Evolutionary conservation across 495 filamentous ascomycete genomes (phyloP), one percentile per base, ranked within the genome.

Genomic region (Hapsidospora chrysogenum): DNA sequence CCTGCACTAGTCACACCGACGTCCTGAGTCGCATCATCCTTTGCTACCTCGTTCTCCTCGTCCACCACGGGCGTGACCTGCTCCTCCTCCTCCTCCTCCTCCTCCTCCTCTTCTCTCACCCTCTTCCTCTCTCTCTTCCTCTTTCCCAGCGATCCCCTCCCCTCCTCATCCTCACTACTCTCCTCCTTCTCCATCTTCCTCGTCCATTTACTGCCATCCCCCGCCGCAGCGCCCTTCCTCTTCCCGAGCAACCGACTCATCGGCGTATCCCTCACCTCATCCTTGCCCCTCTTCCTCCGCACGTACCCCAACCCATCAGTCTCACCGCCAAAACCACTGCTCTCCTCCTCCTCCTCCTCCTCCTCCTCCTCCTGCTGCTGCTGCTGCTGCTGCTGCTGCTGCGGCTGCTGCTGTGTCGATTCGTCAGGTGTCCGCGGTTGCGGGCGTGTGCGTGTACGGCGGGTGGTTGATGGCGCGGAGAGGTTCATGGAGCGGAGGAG

Each of bases 271-370:
- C 52, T 42, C 35, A 61, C 41, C 16, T 19, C n/a, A n/a, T n/a
- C 18, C 16, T 14, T 40, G 20, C 5, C 29, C 32, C 19, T 40
- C 28, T 17, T 31, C 22, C 17, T 40, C 36, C 31, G 35, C 29
- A 21, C 13, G 32, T 59, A 58, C 14, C 73, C 66, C 26, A 72
- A 44, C 31, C 66, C 63, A 17, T 68, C 60, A 37, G 74, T 54
- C n/a, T 75, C 74, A 15, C 78, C 73, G 17, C 78, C 74, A 28
- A 74, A 72, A 33, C 68, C 62, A 16, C 26, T 22, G 31, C 57
- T 64, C 23, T 26, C 23, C 6, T 6, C 23, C 23, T 26, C 23
- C 23, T 26, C 23, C 23, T 26, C 26, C 5, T 10, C 11, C n/a
- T 36, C 22, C 13, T 27, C 13, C 22, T 27, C 16, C 20, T n/a